Evolutionary conservation across 2,329 filamentous ascomycete species (phyloP), one percentile per base, ranked within the genome.

Genomic region (Fusarium abutilonis): DNA sequence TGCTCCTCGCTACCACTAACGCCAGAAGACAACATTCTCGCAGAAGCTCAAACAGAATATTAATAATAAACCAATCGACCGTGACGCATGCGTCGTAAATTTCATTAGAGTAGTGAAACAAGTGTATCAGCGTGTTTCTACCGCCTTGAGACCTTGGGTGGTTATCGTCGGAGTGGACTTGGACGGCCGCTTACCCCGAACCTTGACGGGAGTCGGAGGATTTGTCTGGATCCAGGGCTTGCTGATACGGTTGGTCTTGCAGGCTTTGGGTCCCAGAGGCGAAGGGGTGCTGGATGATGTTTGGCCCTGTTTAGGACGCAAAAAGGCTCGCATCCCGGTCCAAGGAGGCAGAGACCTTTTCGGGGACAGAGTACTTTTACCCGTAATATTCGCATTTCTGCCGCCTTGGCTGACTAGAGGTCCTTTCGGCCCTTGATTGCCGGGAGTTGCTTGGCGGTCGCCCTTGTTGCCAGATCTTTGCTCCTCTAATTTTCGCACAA

Each of bases 1-100:
- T 52, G 42, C 48, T 50, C 28, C 41, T 64, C 44, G 46, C 55
- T 64, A 28, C 66, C 65, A 63, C 63, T 63, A 72, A 73, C 70
- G 68, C 68, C 70, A 52, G 46, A 35, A 34, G n/a, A 13, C 31
- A 26, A 34, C 13, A 13, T 34, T 34, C 31, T n/a, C 14, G 31
- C 31, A 34, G 31, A n/a, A 34, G 31, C 31, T 29, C 6, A 34
- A 49, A 26, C 31, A 56, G 44, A 53, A 47, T 14, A 17, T 45
- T 48, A 43, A 41, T 9, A 46, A 29, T 45, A 58, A 52, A 38
- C 45, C 46, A 38, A 50, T 60, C 38, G 45, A 64, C 41, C 59
- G 56, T 67, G 42, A 47, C 52, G 36, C 56, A 65, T 64, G 39
- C 46, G 36, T 70, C 67, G 43, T 70, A 19, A 63, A 66, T 42